Base-by-base conservation (phyloP, 169 alveolate genomes). In the Cyclospora cayetanensis region DNA sequence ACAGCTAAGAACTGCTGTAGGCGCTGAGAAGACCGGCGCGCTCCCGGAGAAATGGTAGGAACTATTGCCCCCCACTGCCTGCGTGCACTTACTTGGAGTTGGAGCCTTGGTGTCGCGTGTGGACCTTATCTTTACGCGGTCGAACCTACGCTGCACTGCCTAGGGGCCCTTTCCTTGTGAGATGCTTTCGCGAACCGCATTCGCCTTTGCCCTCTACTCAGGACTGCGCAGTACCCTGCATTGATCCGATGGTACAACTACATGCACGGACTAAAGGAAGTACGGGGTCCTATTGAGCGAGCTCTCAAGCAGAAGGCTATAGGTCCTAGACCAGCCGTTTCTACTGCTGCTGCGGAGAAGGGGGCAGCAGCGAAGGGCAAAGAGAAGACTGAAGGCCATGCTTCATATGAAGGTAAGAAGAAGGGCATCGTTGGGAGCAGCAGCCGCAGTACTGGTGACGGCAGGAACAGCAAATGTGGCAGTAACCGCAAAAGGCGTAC, bases 221-320 rank as follows among this genome's bases (percentile, higher is more conserved):
- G 72, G 72, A 15, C 72, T 7, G 31, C 72, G 27, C 35, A 60
- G 31, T 60, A 60, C 27, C 72, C 72, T 0, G 35, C 72, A 60
- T 39, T 82, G 4, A 15, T 60, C 20, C 74, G 90, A 1, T 82
- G 90, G 90, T 82, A 53, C 39, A 2, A 53, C 20, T 82, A 34
- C 60, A 20, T 82, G 25, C 79, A 82, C 77, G 77, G 77, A 4
- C 79, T 60, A n/a, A 60, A 60, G 72, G 72, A n/a, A 12, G 72
- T 60, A 31, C 18, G 72, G 27, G 72, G 72, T 15, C 72, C 72
- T n/a, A 31, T 60, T 7, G 72, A 60, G 72, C 15, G 27, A 60
- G 72, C 72, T n/a, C 72, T 60, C 0, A 60, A 60, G 31, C 72
- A 60, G 72, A 60, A 60, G 72, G 42, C 27, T 31, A 12, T 60